phyloP scores from a whole-genome alignment of 2,329 filamentous ascomycete genomes.

The Fragosphaeria purpurea region DNA sequence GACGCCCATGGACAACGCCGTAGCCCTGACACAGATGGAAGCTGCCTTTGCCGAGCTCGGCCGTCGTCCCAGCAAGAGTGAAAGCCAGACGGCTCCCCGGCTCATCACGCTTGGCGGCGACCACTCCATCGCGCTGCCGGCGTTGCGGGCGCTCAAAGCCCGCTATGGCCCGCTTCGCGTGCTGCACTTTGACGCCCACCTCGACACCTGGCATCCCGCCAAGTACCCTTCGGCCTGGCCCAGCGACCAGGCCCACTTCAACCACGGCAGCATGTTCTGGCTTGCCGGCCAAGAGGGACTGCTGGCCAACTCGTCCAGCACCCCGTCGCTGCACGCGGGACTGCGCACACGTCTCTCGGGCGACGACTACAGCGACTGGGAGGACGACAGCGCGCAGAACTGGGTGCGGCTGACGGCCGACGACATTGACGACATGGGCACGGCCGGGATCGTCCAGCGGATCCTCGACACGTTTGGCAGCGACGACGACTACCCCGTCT shows the following conservation, averaged over 20 bases:
- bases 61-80: constrained; percentile 14
- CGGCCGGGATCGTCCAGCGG: constrained; percentile 42
- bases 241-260: constrained; percentile 64
- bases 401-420: constrained; percentile 73
- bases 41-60: constrained; percentile 64
- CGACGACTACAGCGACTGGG: constrained; percentile 54
- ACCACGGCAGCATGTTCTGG: constrained; percentile 83
- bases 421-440: constrained; percentile 54
- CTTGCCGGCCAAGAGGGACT: constrained; percentile 65
- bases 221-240: constrained; percentile 74
- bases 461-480: constrained; percentile 67
- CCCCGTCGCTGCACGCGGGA: constrained; percentile 67
- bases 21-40: constrained; percentile 75
- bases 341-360: constrained; percentile 66
- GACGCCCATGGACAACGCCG: constrained; percentile 72
- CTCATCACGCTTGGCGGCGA: constrained; percentile 18
- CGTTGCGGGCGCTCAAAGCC: constrained; percentile 17
- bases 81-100: not conserved
- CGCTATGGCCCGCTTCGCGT: constrained; percentile 21
- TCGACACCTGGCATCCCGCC: constrained; percentile 15
- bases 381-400: constrained; percentile 62
- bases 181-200: constrained; percentile 22
- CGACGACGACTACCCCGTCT: constrained; percentile 52
- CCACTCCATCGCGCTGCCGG: constrained; percentile 21
- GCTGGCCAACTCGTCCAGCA: too few species aligned